Conservation (phyloP, 73 alveolate genomes). For the Paramecium primaurelia region DNA sequence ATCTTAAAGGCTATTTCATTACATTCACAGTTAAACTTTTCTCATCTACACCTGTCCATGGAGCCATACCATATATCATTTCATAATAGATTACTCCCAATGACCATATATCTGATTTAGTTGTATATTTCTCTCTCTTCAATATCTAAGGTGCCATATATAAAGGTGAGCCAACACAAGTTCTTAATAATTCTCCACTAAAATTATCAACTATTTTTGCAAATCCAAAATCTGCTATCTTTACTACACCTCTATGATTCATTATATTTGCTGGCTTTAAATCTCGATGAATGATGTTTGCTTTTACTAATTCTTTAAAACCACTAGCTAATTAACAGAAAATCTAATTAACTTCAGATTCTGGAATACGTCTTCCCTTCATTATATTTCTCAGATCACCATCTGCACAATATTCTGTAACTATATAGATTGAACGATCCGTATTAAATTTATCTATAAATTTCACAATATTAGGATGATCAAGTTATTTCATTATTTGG, state of each 20-base stretch:
- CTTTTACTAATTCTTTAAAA: constrained; percentile 26
- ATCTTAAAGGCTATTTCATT: background rate
- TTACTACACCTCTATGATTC: background rate
- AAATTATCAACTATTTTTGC: constrained; percentile 37
- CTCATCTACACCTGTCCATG: constrained; percentile 52
- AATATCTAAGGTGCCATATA: constrained; percentile 61
- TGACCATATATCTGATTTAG: constrained; percentile 58
- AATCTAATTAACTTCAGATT: constrained; percentile 17
- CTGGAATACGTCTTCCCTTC: constrained; percentile 29
- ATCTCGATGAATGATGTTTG: constrained; percentile 26
- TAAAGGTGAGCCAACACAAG: constrained; percentile 58
- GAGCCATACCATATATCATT: constrained; percentile 52
- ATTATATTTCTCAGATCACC: constrained; percentile 42
- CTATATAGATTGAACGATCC: background rate
- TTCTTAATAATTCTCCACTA: background rate
- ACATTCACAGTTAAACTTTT: background rate
- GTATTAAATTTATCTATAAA: constrained; percentile 27
- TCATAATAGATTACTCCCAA: constrained; percentile 58
- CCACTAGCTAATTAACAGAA: constrained; percentile 34
- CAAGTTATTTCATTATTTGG: constrained; percentile 23
- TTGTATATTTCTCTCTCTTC: background rate
- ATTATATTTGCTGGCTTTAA: constrained; percentile 52
- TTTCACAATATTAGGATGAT: constrained; percentile 42
- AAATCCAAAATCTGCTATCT: constrained; percentile 62
- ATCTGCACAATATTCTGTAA: constrained; percentile 54